Evolutionary conservation across 192 early-diverging fungal species (phyloP), one percentile per base, ranked within the genome.

Genomic region (Rhizophagus sp.): DNA sequence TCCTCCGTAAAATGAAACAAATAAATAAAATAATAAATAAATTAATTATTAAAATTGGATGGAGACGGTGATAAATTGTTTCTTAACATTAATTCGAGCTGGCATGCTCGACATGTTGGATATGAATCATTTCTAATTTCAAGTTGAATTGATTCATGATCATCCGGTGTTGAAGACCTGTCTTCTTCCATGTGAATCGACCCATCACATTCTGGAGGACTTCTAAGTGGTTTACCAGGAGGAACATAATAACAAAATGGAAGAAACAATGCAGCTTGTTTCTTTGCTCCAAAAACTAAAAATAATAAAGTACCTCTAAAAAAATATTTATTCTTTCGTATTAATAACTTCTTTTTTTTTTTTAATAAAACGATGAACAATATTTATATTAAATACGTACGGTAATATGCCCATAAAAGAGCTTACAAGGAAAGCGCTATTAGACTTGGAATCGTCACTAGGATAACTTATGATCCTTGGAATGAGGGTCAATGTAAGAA

Each of bases 171-270:
- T 47, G 44, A 47, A 1, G 44, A 12, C 9, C 9, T 11, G 0
- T 47, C 44, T 10, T 12, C 9, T 47, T 47, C 44, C 44, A 47
- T 47, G 2, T 47, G 44, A 47, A 47, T 47, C 2, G 44, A 47
- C 1, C 44, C 15, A 57, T 22, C 17, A 57, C 17, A 6, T 5
- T 22, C 19, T 22, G 52, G 52, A 2, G 52, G 52, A 22, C 17
- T 17, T 57, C 52, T 57, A 57, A 22, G 1, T 19, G 52, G 52
- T 57, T 57, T 57, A 57, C 19, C 52, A 22, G 52, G 52, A n/a
- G 64, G 83, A 79, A 79, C 33, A 68, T 62, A 49, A 39, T 39
- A 67, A 22, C 65, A 67, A 67, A 25, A 67, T 67, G 65, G 65
- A 34, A 67, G 65, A 67, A 67, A 67, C 11, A 67, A 33, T 30